phyloP scores from a whole-genome alignment of 257 asterid species.

The Striga asiatica region DNA sequence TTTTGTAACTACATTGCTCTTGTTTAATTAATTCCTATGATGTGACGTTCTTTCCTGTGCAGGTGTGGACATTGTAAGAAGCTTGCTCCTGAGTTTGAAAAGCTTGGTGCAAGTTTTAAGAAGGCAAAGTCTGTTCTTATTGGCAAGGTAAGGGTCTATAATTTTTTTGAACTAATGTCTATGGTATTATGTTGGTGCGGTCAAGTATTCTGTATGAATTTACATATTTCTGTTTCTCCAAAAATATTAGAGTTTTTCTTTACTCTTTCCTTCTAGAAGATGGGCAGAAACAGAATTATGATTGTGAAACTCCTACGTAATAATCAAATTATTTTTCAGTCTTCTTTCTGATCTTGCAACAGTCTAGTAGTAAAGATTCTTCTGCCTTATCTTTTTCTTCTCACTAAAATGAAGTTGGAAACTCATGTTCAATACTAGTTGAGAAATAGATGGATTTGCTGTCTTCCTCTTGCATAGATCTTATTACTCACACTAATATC shows the following conservation, averaged over 20 bases:
- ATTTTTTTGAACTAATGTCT: neutral
- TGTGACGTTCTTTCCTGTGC: slow-evolving; percentile 16
- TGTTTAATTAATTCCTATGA: too few species aligned
- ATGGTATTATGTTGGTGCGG: too few species aligned
- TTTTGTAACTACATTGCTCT: neutral
- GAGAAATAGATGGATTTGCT: neutral
- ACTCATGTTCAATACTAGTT: neutral
- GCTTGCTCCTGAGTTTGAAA: slow-evolving; percentile 90
- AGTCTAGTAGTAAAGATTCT: neutral
- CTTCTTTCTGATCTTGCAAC: neutral
- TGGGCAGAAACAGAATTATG: neutral
- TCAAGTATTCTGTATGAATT: too few species aligned
- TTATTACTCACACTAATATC: neutral
- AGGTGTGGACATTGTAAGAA: slow-evolving; percentile 99
- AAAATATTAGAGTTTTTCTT: too few species aligned
- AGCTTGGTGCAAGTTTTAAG: slow-evolving; percentile 88
- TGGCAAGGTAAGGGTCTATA: slow-evolving; percentile 58
- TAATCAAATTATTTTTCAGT: neutral
- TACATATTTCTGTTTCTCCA: too few species aligned
- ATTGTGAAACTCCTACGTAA: neutral
- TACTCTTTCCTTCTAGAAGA: neutral
- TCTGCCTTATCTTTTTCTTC: neutral
- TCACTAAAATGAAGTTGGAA: neutral
- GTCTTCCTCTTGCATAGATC: neutral
- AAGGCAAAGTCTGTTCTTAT: slow-evolving; percentile 82